These are phyloP conservation scores for Pyricularia sp. DNA, from an alignment of 2,329 filamentous ascomycete species.

Conservation along the genomic window DNA sequence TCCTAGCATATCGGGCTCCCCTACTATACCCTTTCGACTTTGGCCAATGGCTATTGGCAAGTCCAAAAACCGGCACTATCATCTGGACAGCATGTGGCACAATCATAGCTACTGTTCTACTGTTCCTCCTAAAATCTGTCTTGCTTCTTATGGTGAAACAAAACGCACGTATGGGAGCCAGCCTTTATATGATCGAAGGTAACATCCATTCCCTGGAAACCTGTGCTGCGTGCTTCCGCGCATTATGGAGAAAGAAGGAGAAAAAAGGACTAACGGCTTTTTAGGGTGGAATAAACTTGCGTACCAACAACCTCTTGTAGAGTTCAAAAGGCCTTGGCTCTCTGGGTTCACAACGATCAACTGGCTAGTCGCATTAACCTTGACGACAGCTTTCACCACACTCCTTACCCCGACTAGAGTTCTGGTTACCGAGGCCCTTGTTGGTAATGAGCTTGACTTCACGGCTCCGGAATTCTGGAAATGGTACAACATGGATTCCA, in stretches of 20 bases:
- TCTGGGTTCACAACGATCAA: neutral
- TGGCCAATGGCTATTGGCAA: neutral
- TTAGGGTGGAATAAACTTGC: neutral
- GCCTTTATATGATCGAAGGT: neutral
- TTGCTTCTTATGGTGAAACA: neutral
- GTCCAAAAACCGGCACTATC: neutral
- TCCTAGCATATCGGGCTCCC: neutral
- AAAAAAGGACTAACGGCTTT: neutral
- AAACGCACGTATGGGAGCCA: neutral
- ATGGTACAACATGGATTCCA: neutral
- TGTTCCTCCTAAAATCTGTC: neutral
- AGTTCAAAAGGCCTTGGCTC: neutral
- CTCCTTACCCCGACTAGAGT: neutral
- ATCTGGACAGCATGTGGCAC: neutral
- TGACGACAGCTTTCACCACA: neutral
- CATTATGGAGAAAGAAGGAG: too few species aligned
- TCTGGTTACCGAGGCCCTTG: neutral
- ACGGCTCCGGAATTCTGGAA: neutral
- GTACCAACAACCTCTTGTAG: neutral
- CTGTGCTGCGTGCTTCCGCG: too few species aligned
- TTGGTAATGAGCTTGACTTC: neutral
- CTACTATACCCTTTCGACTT: neutral
- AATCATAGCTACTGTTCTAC: neutral
- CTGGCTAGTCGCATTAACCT: neutral
- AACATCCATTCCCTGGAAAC: too few species aligned